Evolutionary conservation across 2,329 filamentous ascomycete genomes (phyloP).

Genomic region (Xylaria polymorpha): DNA sequence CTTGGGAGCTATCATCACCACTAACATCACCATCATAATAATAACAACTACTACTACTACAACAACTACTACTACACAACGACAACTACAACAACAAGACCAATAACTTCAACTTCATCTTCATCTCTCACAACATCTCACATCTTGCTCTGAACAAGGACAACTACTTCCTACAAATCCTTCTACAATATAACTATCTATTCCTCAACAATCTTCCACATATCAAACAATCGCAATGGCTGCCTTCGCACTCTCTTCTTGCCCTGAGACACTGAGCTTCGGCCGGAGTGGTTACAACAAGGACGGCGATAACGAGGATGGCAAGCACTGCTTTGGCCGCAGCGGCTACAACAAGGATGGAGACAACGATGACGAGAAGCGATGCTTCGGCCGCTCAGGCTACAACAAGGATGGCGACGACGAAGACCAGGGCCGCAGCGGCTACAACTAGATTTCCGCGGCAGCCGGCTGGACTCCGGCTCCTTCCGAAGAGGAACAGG

Average conservation of each 20-base stretch:
- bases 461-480: conserved; percentile 19
- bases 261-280: conserved; percentile 51
- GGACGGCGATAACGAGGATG: conserved; percentile 53
- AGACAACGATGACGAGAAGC: conserved; percentile 40
- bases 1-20: conserved; percentile 32
- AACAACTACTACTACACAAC: no score
- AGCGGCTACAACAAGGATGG: conserved; percentile 52
- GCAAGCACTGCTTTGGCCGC: conserved; percentile 50
- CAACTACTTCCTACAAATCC: conserved; percentile 19
- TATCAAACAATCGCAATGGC: conserved; percentile 52
- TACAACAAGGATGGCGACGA: conserved; percentile 42
- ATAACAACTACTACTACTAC: conserved; percentile 28
- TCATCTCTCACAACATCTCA: conserved; percentile 10
- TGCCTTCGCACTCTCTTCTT: conserved; percentile 49
- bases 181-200: conserved; percentile 20
- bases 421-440: conserved; percentile 38
- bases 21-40: conserved; percentile 45
- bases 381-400: conserved; percentile 38
- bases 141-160: conserved; percentile 22
- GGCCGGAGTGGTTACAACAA: conserved; percentile 63
- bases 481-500: conserved; percentile 27
- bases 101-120: conserved; percentile 23
- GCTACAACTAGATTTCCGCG: conserved; percentile 36
- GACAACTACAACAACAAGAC: conserved; percentile 15
- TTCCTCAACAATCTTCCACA: conserved; percentile 23